Percentiles rank a stretch among this genome's conserved stretches.
phyloP scores from a whole-genome alignment of 2,329 filamentous ascomycete genomes.

The Coleophoma crateriformis region DNA sequence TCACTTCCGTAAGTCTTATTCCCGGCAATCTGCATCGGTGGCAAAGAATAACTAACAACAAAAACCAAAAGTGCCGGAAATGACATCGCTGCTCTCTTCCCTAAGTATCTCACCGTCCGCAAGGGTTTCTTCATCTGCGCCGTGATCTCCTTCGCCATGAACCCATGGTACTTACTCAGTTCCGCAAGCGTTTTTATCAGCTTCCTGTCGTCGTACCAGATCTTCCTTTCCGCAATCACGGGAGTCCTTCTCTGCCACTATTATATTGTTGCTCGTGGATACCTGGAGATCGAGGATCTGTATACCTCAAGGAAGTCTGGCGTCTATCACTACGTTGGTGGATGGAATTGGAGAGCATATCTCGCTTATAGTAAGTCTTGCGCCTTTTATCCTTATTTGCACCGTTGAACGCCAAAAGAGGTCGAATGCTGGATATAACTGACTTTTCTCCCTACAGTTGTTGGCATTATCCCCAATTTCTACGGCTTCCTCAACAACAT shows the following conservation, averaged over 20 bases:
- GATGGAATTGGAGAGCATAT: constrained; percentile 29
- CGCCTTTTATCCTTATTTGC: no score
- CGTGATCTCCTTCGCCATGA: constrained; percentile 28
- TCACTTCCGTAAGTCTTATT: constrained; percentile 22
- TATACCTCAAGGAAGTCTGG: constrained; percentile 25
- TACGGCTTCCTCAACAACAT: constrained; percentile 35
- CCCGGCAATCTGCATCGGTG: neutral
- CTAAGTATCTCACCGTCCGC: constrained; percentile 33
- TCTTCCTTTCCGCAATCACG: constrained; percentile 34
- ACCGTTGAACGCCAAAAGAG: no score
- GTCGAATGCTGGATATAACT: no score
- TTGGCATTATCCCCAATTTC: constrained; percentile 34
- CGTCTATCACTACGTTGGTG: constrained; percentile 27
- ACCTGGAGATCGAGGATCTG: constrained; percentile 29
- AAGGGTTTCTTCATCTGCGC: constrained; percentile 33
- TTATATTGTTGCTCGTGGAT: constrained; percentile 31
- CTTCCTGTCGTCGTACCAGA: constrained; percentile 36
- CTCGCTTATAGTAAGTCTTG: constrained; percentile 18
- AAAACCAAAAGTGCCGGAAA: constrained; percentile 24
- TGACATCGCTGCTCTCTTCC: constrained; percentile 31
- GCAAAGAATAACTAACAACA: no score
- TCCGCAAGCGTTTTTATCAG: constrained; percentile 31
- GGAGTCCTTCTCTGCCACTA: constrained; percentile 37
- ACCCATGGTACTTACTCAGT: constrained; percentile 31
- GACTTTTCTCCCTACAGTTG: constrained; percentile 6